phyloP scores from a whole-genome alignment of 2,329 filamentous ascomycete genomes.

The Pseudogymnoascus sp. region DNA sequence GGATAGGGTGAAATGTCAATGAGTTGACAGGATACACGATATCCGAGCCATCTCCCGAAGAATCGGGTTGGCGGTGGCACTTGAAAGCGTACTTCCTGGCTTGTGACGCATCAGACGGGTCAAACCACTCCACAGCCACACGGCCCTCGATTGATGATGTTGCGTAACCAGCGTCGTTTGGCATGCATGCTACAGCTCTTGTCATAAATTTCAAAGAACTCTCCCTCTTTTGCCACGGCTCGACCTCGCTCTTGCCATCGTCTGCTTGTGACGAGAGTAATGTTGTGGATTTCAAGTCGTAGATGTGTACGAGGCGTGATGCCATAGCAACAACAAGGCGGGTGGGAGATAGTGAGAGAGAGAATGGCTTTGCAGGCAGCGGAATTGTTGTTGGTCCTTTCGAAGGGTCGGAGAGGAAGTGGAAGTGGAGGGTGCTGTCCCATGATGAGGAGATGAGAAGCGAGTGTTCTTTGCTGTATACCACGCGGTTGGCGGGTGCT shows the following conservation, averaged over 20 bases:
- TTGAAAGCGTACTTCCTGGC: conserved; percentile 97
- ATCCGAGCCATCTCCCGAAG: conserved; percentile 53
- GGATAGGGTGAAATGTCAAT: conserved; percentile 60
- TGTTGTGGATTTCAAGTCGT: conserved; percentile 68
- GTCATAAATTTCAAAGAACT: conserved; percentile 96
- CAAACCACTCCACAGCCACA: conserved; percentile 97
- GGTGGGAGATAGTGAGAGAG: conserved; percentile 65
- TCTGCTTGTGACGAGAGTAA: conserved; percentile 46
- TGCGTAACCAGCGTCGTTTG: conserved; percentile 88
- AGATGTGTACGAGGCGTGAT: conserved; percentile 86
- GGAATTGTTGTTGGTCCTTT: conserved; percentile 55
- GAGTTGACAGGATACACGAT: conserved; percentile 68
- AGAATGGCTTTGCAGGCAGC: conserved; percentile 83
- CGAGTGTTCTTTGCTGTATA: conserved; percentile 68
- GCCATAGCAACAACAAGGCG: conserved; percentile 96
- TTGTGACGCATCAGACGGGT: conserved; percentile 78
- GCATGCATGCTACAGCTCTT: conserved; percentile 89
- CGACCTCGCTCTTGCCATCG: conserved; percentile 41
- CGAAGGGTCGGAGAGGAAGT: conserved; percentile 51
- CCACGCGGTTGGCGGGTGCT: conserved; percentile 73
- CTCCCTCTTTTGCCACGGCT: conserved; percentile 89
- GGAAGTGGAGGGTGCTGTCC: conserved; percentile 85
- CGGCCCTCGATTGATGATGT: conserved; percentile 89
- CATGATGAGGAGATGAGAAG: conserved; percentile 86
- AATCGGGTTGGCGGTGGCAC: conserved; percentile 74